Conservation (phyloP, 306 rosid genomes). For the Amphicarpaea edgeworthii region DNA sequence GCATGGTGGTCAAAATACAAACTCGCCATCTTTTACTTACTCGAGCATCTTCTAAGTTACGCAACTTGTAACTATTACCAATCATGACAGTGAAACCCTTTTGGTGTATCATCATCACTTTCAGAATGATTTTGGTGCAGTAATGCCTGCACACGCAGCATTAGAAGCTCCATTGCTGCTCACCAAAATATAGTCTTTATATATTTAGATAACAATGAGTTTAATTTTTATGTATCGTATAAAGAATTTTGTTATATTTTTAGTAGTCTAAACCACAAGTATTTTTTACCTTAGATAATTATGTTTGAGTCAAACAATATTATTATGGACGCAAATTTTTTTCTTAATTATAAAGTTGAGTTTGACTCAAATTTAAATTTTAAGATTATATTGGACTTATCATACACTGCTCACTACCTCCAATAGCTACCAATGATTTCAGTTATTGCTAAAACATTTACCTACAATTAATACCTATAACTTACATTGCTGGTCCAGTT, state of each 20-base stretch:
- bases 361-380: too few species aligned
- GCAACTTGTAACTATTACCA: constrained; percentile 32
- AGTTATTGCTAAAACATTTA: background rate
- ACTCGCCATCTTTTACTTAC: constrained; percentile 1
- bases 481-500: background rate
- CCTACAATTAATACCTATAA: background rate
- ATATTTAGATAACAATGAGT: background rate
- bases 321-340: too few species aligned
- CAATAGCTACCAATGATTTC: too few species aligned
- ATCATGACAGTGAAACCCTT: constrained; percentile 38
- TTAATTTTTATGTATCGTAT: too few species aligned
- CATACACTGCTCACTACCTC: too few species aligned
- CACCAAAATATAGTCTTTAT: background rate
- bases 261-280: too few species aligned
- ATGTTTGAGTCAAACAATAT: too few species aligned
- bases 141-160: background rate
- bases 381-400: too few species aligned
- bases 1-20: constrained; percentile 50
- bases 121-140: background rate
- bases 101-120: constrained; percentile 13
- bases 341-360: too few species aligned
- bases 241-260: too few species aligned
- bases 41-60: constrained; percentile 45
- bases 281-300: too few species aligned
- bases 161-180: background rate